Evolutionary conservation across 108 stramenopile genomes (phyloP), one percentile per base, ranked within the genome.

Genomic region (Stephanodiscus minutulus): DNA sequence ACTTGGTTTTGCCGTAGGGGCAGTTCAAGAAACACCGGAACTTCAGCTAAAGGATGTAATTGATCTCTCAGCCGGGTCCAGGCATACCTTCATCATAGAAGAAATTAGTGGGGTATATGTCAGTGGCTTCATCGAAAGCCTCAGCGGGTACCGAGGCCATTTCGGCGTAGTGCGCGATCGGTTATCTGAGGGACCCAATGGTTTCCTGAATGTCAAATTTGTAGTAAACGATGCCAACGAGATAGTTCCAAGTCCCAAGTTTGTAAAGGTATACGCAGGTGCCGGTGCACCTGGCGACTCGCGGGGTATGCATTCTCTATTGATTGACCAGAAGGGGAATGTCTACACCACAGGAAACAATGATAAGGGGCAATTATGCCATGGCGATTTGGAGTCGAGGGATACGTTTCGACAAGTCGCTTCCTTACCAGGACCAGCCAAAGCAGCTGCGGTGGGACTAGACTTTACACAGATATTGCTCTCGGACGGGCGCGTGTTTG

Each of bases 401-500:
- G 37, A 46, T n/a, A 47, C 20, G 13, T 57, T 57, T 41, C 43
- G 31, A 21, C 56, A 70, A 5, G 44, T 70, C 15, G 4, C 35
- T 35, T 3, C 18, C n/a, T 60, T 70, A 20, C 56, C 68, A 12
- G 55, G 55, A 12, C 68, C 39, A 20, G 74, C 73, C 46, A 60
- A 24, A 3, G 71, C 59, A 20, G 70, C 70, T 9, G 64, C 71
- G 22, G 80, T 63, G n/a, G 80, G 80, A 18, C 46, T 77, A 22
- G 76, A 81, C 67, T 77, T 77, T 56, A 70, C 74, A 2, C 63
- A 77, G 12, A 77, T 72, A 25, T 35, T 73, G 18, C 57, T 67
- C 2, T 35, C 13, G 39, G 80, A 77, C 36, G 80, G 80, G 41
- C 33, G 39, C n/a, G 70, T 71, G 39, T 81, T 72, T 58, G 74